phyloP scores from a whole-genome alignment of 805 yeast species.

The Pichia pseudocactophila region DNA sequence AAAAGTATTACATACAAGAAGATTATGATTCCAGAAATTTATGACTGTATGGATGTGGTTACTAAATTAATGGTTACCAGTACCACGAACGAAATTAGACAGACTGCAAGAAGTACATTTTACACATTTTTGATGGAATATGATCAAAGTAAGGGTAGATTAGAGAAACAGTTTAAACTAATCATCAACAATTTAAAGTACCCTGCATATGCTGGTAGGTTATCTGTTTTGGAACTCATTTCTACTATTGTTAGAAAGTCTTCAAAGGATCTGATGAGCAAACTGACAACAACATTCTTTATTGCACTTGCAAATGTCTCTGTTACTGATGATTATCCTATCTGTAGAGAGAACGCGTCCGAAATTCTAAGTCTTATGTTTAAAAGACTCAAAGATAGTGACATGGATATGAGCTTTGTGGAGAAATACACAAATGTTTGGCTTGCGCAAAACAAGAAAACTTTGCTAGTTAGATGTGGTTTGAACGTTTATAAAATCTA shows the following conservation, averaged over 20 bases:
- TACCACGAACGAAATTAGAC: conserved; percentile 74
- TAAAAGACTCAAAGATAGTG: conserved; percentile 32
- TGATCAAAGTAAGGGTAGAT: conserved; percentile 81
- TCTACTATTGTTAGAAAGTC: conserved; percentile 62
- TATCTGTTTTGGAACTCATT: conserved; percentile 82
- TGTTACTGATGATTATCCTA: conserved; percentile 66
- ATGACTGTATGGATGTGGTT: conserved; percentile 77
- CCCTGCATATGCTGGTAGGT: conserved; percentile 79
- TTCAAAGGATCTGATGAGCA: conserved; percentile 46
- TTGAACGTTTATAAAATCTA: conserved; percentile 60
- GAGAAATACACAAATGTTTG: conserved; percentile 46
- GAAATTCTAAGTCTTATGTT: conserved; percentile 49
- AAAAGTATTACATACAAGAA: conserved; percentile 70
- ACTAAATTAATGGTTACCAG: conserved; percentile 83
- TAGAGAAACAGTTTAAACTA: conserved; percentile 75
- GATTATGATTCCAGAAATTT: conserved; percentile 75
- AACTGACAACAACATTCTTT: conserved; percentile 67
- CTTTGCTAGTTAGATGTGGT: conserved; percentile 61
- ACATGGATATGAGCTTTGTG: conserved; percentile 24
- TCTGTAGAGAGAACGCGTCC: conserved; percentile 79
- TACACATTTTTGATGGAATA: conserved; percentile 85
- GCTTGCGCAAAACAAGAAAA: conserved; percentile 48
- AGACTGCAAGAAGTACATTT: conserved; percentile 73
- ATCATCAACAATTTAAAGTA: conserved; percentile 75
- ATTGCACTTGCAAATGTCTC: conserved; percentile 72